phyloP scores from a whole-genome alignment of 305 asterid genomes.

The Fraxinus paxiana region DNA sequence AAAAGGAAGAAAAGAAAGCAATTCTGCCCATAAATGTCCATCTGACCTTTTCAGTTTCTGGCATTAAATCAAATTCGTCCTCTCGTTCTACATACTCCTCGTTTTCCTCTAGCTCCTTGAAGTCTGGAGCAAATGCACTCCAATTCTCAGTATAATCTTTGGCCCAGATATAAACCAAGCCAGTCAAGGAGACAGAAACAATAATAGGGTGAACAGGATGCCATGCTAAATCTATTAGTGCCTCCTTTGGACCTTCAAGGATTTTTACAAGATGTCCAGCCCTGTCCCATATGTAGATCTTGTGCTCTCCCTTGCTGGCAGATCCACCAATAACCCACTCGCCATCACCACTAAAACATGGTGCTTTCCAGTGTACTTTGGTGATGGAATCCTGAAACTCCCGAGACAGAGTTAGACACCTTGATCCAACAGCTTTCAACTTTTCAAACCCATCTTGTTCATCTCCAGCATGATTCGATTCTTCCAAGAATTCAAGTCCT shows the following conservation, averaged over 20 bases:
- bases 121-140: constrained; percentile 97
- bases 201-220: constrained; percentile 86
- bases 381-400: constrained; percentile 90
- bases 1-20: constrained; percentile 12
- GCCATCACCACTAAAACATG: constrained; percentile 90
- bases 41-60: constrained; percentile 65
- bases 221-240: constrained; percentile 81
- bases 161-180: constrained; percentile 88
- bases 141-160: constrained; percentile 91
- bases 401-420: constrained; percentile 56
- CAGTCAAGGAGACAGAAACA: constrained; percentile 77
- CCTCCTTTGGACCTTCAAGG: constrained; percentile 94
- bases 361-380: constrained; percentile 88
- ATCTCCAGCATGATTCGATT: constrained; percentile 28
- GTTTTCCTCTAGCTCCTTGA: constrained; percentile 86
- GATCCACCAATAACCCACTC: constrained; percentile 96
- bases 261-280: constrained; percentile 89
- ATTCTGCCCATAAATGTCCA: not conserved
- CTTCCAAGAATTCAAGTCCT: constrained; percentile 47
- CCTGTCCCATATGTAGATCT: constrained; percentile 90
- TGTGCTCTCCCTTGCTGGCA: constrained; percentile 93
- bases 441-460: constrained; percentile 58
- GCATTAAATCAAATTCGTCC: constrained; percentile 82
- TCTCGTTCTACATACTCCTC: constrained; percentile 90
- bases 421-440: constrained; percentile 63